Evolutionary conservation across 305 asterid genomes (phyloP).

Genomic region (Ilex paraguariensis): DNA sequence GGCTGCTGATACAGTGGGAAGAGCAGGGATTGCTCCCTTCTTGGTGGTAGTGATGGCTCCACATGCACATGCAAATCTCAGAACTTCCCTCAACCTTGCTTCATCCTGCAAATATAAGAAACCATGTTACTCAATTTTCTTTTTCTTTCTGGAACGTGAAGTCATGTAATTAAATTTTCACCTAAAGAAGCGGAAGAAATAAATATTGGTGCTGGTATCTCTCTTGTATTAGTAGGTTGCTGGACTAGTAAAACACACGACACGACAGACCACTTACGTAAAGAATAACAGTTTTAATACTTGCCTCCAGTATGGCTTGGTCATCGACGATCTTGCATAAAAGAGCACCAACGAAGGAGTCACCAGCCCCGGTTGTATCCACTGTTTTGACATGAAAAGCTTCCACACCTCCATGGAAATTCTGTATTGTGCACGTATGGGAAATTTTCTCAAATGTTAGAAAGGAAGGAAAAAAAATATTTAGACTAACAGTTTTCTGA

Average conservation of each 20-base stretch:
- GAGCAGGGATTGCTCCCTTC: slow-evolving; percentile 91
- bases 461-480: too few species aligned
- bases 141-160: too few species aligned
- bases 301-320: slow-evolving; percentile 55
- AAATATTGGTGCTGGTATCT: neutral
- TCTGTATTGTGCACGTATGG: slow-evolving; percentile 17
- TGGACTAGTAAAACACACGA: too few species aligned
- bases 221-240: neutral
- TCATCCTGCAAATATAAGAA: slow-evolving; percentile 42
- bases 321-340: slow-evolving; percentile 71
- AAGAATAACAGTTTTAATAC: neutral
- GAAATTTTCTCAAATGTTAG: neutral
- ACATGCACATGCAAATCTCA: slow-evolving; percentile 72
- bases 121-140: neutral
- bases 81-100: slow-evolving; percentile 52
- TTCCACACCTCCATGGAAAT: slow-evolving; percentile 54
- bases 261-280: neutral
- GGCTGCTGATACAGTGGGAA: slow-evolving; percentile 55
- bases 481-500: too few species aligned
- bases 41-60: slow-evolving; percentile 90
- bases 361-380: slow-evolving; percentile 97
- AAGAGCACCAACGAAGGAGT: slow-evolving; percentile 86
- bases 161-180: too few species aligned
- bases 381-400: slow-evolving; percentile 66
- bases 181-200: too few species aligned